phyloP scores from a whole-genome alignment of 2,329 filamentous ascomycete species.

The Aspergillus sp. region DNA sequence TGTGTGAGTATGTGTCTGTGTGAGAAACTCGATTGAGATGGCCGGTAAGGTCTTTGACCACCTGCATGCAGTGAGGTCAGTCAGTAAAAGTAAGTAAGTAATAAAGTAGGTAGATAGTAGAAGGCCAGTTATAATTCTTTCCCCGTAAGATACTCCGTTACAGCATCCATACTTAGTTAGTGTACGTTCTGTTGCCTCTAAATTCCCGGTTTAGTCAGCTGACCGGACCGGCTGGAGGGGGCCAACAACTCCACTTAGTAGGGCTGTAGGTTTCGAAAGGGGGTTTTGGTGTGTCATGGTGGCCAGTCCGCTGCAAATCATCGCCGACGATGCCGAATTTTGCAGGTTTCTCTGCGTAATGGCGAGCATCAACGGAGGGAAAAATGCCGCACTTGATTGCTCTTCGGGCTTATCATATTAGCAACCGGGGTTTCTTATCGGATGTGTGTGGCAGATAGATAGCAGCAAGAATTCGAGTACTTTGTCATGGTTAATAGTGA shows the following conservation, averaged over 20 bases:
- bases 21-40: neutral
- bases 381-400: conserved; percentile 26
- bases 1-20: neutral
- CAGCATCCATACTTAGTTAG: neutral
- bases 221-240: conserved; percentile 14
- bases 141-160: neutral
- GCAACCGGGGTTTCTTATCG: neutral
- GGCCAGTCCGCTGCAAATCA: conserved; percentile 27
- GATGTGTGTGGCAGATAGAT: conserved; percentile 15
- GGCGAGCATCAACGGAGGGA: neutral
- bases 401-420: neutral
- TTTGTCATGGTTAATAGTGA: conserved; percentile 15
- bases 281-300: conserved; percentile 29
- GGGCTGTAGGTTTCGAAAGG: conserved; percentile 19
- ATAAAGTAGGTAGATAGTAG: too few relatives aligned
- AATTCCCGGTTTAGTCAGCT: conserved; percentile 20
- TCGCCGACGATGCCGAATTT: conserved; percentile 15
- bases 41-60: neutral
- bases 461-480: neutral
- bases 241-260: conserved; percentile 23
- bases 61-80: neutral
- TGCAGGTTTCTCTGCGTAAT: conserved; percentile 25
- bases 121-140: too few relatives aligned
- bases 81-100: neutral
- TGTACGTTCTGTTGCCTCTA: neutral